A percentile compares a stretch with the other conserved stretches of the same genome.
Evolutionary conservation across 2,329 filamentous ascomycete genomes (phyloP).

Genomic region (Sclerotiophoma versabilis): DNA sequence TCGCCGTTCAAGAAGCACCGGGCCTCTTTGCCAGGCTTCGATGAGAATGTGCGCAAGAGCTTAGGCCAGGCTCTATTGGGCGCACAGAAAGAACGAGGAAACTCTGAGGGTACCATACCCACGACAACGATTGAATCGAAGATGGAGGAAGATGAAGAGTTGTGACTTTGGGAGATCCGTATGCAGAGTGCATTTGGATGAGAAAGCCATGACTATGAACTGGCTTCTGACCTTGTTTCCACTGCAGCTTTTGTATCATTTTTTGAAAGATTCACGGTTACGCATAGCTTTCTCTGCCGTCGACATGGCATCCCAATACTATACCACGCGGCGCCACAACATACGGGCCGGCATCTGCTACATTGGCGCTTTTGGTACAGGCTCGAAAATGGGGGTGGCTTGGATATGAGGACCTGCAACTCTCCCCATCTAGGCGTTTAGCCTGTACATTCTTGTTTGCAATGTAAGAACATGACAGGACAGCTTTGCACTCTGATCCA

Average conservation of each 20-base stretch:
- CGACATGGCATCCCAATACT: neutral
- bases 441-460: slow-evolving; percentile 9
- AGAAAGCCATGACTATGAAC: neutral
- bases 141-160: slow-evolving; percentile 55
- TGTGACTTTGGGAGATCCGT: slow-evolving; percentile 46
- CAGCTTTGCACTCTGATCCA: neutral
- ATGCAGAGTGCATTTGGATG: slow-evolving; percentile 35
- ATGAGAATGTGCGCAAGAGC: slow-evolving; percentile 52
- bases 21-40: slow-evolving; percentile 63
- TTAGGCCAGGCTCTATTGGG: slow-evolving; percentile 43
- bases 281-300: neutral
- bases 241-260: neutral
- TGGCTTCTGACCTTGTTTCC: neutral
- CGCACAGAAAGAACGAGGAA: slow-evolving; percentile 42
- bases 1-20: slow-evolving; percentile 80
- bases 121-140: slow-evolving; percentile 35
- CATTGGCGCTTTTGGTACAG: slow-evolving; percentile 17
- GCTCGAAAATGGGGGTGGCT: slow-evolving; percentile 1
- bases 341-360: slow-evolving; percentile 15
- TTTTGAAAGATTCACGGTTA: neutral
- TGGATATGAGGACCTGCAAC: slow-evolving; percentile 5
- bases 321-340: slow-evolving; percentile 20
- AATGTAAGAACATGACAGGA: neutral
- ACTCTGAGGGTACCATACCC: slow-evolving; percentile 41
- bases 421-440: neutral